Percentiles rank a stretch among this genome's conserved stretches.
phyloP scores from a whole-genome alignment of 2,329 filamentous ascomycete genomes.

The Verticillium klebahnii region DNA sequence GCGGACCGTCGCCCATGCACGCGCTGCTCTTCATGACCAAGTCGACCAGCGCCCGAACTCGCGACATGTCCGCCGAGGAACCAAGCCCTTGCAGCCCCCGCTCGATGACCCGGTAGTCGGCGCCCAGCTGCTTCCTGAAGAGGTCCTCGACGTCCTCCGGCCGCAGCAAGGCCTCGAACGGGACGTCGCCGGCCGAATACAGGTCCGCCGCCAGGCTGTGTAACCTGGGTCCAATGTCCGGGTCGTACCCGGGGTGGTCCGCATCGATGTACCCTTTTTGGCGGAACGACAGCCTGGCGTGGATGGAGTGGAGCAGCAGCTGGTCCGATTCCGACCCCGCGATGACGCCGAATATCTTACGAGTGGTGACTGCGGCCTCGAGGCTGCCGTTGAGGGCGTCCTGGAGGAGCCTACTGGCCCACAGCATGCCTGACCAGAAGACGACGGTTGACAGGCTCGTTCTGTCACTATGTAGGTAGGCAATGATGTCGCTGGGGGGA shows the following conservation, averaged over 20 bases:
- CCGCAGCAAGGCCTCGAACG: background rate
- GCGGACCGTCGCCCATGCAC: conserved; percentile 1
- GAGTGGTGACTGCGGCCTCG: background rate
- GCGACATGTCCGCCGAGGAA: background rate
- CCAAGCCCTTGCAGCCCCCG: background rate
- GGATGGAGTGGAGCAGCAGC: background rate
- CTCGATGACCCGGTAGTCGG: background rate
- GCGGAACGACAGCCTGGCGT: background rate
- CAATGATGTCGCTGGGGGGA: conserved; percentile 2
- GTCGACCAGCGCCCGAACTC: background rate
- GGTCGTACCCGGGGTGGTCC: background rate
- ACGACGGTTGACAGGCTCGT: background rate
- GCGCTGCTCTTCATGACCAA: background rate
- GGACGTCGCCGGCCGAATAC: background rate
- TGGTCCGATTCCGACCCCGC: background rate
- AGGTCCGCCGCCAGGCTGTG: background rate
- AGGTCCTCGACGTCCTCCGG: background rate
- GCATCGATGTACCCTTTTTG: background rate
- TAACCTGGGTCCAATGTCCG: background rate
- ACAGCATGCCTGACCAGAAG: conserved; percentile 1
- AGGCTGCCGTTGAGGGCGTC: background rate
- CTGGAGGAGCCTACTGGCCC: background rate
- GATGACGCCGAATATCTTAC: background rate
- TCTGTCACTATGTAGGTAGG: background rate
- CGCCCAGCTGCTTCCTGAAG: background rate